A percentile compares a stretch with the other conserved stretches of the same genome.
phyloP scores from a whole-genome alignment of 495 filamentous ascomycete species.

The Mycothermus thermophilus region DNA sequence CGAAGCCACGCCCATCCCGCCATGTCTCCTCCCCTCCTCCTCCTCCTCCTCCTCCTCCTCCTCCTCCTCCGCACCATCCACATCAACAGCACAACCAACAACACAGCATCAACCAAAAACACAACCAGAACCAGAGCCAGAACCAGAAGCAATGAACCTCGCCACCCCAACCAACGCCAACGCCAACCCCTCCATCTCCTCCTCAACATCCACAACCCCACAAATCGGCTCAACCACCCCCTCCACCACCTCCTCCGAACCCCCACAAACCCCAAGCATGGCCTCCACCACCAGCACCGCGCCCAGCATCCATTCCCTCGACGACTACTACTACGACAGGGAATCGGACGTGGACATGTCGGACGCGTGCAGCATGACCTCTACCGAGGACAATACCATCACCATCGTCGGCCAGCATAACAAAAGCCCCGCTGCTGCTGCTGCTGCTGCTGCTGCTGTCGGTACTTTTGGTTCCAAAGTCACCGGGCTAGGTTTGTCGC shows the following conservation, averaged over 20 bases:
- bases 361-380: conserved; percentile 23
- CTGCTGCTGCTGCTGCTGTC: too few relatives aligned
- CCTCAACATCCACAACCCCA: background rate
- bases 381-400: conserved; percentile 20
- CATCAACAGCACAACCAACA: too few relatives aligned
- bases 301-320: background rate
- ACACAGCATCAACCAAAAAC: background rate
- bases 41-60: too few relatives aligned
- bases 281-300: conserved; percentile 5
- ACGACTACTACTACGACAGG: background rate
- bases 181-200: background rate
- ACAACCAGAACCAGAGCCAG: background rate
- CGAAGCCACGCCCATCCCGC: conserved; percentile 9
- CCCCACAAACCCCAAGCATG: conserved; percentile 8
- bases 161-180: background rate
- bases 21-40: conserved; percentile 3
- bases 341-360: conserved; percentile 31
- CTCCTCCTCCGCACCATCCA: too few relatives aligned
- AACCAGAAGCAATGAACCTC: background rate
- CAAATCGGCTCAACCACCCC: background rate
- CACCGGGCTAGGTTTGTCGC: too few relatives aligned
- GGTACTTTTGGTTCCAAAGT: too few relatives aligned
- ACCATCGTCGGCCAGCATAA: too few relatives aligned
- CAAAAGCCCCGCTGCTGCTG: too few relatives aligned
- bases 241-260: background rate